Conservation (phyloP, 768 basidiomycete genomes). For the Suillus occidentalis region DNA sequence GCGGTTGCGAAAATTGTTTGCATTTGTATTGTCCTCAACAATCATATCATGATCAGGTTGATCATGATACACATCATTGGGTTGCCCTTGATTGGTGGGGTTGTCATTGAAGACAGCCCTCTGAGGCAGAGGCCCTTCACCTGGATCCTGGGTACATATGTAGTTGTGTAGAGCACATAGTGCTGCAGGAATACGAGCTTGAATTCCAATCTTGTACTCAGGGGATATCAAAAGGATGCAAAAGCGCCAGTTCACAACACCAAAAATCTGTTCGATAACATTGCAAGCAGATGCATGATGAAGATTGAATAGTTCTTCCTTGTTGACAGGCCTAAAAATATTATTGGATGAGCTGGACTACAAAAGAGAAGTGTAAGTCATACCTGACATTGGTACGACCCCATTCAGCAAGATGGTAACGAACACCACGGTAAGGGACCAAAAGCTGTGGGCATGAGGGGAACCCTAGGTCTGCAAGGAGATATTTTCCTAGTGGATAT, state of each 20-base stretch:
- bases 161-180: not conserved
- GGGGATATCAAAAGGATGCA: conserved; percentile 14
- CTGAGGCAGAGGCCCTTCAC: too few species aligned
- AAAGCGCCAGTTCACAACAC: conserved; percentile 33
- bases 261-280: conserved; percentile 41
- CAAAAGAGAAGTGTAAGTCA: too few species aligned
- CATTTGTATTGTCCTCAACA: too few species aligned
- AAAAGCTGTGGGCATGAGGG: conserved; percentile 23
- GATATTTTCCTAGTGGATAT: conserved; percentile 7
- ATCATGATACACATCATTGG: too few species aligned
- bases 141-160: not conserved
- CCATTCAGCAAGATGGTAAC: not conserved
- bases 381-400: too few species aligned
- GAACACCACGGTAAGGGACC: conserved; percentile 21
- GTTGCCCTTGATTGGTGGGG: too few species aligned
- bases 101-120: too few species aligned
- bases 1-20: too few species aligned
- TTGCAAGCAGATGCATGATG: conserved; percentile 39
- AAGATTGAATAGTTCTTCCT: conserved; percentile 44
- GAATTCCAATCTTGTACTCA: too few species aligned
- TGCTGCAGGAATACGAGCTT: too few species aligned
- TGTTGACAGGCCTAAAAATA: conserved; percentile 27
- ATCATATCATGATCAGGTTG: too few species aligned
- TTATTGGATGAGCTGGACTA: too few species aligned
- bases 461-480: conserved; percentile 16